phyloP scores from a whole-genome alignment of 148 eudicot genomes.

The Nepenthes mirabilis region DNA sequence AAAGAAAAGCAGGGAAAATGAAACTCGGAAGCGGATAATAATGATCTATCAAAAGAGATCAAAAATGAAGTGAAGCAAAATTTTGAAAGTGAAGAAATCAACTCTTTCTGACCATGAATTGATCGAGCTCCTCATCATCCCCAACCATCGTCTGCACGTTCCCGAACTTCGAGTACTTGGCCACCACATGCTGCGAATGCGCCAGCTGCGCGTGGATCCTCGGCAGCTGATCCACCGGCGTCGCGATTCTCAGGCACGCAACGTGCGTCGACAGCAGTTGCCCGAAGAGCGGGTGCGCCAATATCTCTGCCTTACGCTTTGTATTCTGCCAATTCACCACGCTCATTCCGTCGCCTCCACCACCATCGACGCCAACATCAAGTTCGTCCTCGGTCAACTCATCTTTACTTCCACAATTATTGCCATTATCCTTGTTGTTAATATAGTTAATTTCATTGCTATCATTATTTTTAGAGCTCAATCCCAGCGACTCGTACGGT shows the following conservation, averaged over 20 bases:
- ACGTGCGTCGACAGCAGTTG: conserved; percentile 85
- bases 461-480: neutral
- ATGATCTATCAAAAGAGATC: neutral
- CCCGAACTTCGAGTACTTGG: conserved; percentile 49
- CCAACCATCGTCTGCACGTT: conserved; percentile 14
- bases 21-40: neutral
- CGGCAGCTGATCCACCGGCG: conserved; percentile 85
- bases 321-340: conserved; percentile 35
- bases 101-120: conserved; percentile 55
- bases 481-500: conserved; percentile 1
- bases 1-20: no score
- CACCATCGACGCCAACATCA: conserved; percentile 3
- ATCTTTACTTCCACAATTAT: conserved; percentile 11
- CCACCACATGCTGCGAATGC: conserved; percentile 64
- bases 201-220: conserved; percentile 75
- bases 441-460: neutral
- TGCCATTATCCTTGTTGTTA: conserved; percentile 4
- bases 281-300: conserved; percentile 64
- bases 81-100: neutral
- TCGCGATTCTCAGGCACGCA: conserved; percentile 61
- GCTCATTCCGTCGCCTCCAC: conserved; percentile 15
- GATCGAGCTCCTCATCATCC: conserved; percentile 79
- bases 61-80: neutral
- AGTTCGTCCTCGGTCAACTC: conserved; percentile 10
- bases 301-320: conserved; percentile 40